Conservation (phyloP, 202 grass and related monocot species). For the Panicum hallii region DNA sequence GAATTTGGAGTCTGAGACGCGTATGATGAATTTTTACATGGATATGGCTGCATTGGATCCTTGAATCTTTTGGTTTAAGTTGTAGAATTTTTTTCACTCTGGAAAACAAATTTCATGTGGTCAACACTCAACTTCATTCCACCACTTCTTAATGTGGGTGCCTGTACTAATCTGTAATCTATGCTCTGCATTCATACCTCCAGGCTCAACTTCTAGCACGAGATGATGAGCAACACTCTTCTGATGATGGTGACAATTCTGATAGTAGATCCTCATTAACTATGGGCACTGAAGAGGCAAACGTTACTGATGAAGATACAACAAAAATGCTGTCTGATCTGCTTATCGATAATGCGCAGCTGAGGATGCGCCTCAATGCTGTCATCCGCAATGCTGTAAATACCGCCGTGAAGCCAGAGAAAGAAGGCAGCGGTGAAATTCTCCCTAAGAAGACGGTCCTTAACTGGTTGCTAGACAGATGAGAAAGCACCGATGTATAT, state of each 20-base stretch:
- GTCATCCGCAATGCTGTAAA: conserved; percentile 65
- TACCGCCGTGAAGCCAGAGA: conserved; percentile 65
- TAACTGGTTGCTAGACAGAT: conserved; percentile 84
- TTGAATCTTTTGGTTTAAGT: not conserved
- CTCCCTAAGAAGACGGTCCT: conserved; percentile 75
- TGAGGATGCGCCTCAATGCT: conserved; percentile 81
- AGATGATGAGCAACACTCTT: conserved; percentile 62
- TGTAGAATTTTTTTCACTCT: not conserved
- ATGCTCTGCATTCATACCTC: conserved; percentile 14
- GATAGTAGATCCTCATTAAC: conserved; percentile 59
- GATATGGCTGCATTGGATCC: not conserved
- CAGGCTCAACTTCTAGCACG: conserved; percentile 88
- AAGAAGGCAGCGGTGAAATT: conserved; percentile 59
- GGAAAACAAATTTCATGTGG: not conserved
- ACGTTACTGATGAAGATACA: conserved; percentile 60
- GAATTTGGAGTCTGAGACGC: not conserved
- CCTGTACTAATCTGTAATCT: conserved; percentile 19
- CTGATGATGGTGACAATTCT: conserved; percentile 54
- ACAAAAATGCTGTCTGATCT: conserved; percentile 79
- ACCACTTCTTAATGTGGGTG: not conserved
- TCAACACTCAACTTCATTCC: not conserved
- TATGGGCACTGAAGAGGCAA: conserved; percentile 52
- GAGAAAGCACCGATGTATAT: conserved; percentile 54
- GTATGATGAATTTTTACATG: not conserved
- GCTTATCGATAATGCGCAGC: conserved; percentile 83